Conservation (phyloP, 1,139 yeast genomes). For the Pichia sp. region DNA sequence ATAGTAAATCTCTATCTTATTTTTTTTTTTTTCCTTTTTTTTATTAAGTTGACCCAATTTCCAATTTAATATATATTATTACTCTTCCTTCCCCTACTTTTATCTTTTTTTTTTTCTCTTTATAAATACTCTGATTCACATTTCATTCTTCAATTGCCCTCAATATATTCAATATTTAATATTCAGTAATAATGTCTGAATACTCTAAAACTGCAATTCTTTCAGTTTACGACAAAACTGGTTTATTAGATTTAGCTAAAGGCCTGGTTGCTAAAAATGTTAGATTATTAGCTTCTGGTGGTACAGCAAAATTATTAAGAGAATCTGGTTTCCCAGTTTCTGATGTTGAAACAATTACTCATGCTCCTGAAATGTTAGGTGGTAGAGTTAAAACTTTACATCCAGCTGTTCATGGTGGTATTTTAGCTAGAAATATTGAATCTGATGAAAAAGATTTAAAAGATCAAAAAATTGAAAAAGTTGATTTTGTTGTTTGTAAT, state of each 20-base stretch:
- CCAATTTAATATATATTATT: too few species aligned
- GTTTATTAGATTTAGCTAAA: slow-evolving; percentile 89
- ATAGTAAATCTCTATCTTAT: too few species aligned
- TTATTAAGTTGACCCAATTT: too few species aligned
- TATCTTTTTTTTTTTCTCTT: too few species aligned
- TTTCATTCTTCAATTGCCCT: neutral
- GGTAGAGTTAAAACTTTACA: slow-evolving; percentile 98
- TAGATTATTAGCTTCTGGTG: slow-evolving; percentile 93
- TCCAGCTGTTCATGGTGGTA: slow-evolving; percentile 99
- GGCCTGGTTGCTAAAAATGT: slow-evolving; percentile 86
- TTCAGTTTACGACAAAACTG: slow-evolving; percentile 96
- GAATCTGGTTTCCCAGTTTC: slow-evolving; percentile 98
- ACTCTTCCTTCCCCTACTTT: too few species aligned
- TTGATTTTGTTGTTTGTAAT: slow-evolving; percentile 94
- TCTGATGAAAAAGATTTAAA: slow-evolving; percentile 83
- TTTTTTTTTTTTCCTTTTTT: too few species aligned
- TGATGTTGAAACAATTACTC: slow-evolving; percentile 90
- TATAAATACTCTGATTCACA: neutral
- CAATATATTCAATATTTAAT: neutral
- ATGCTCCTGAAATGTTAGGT: slow-evolving; percentile 98
- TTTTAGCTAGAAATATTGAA: slow-evolving; percentile 87
- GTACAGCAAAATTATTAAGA: slow-evolving; percentile 89
- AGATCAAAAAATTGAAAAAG: slow-evolving; percentile 87
- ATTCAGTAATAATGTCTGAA: slow-evolving; percentile 15
- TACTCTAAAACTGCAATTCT: slow-evolving; percentile 82